phyloP scores from a whole-genome alignment of 495 filamentous ascomycete species.

The Penicillium robsamsonii region DNA sequence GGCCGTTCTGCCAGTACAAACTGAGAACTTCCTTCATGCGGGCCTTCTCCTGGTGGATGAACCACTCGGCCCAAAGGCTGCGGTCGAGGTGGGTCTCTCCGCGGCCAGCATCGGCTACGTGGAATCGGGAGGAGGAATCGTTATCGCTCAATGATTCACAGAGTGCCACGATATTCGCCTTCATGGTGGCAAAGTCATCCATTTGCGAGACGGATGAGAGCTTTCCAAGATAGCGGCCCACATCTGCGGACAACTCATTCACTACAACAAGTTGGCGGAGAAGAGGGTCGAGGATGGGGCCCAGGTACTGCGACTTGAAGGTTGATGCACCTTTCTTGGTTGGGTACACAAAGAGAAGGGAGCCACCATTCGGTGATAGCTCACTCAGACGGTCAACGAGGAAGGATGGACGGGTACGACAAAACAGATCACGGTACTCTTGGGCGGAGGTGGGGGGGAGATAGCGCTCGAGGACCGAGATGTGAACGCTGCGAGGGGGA shows the following conservation, averaged over 20 bases:
- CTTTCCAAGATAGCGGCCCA: slow-evolving; percentile 55
- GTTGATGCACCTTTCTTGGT: slow-evolving; percentile 60
- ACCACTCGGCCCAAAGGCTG: slow-evolving; percentile 67
- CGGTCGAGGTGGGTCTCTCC: slow-evolving; percentile 55
- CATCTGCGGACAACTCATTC: slow-evolving; percentile 59
- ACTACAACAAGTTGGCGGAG: slow-evolving; percentile 64
- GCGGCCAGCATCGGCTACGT: slow-evolving; percentile 51
- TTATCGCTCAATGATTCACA: slow-evolving; percentile 46
- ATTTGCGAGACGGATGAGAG: slow-evolving; percentile 59
- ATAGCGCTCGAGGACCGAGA: slow-evolving; percentile 68
- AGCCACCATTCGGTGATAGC: slow-evolving; percentile 58
- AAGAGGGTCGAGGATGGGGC: slow-evolving; percentile 65
- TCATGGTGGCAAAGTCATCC: slow-evolving; percentile 57
- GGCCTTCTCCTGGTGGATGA: slow-evolving; percentile 66
- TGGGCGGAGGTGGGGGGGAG: slow-evolving; percentile 61
- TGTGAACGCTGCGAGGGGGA: slow-evolving; percentile 60
- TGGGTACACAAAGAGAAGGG: slow-evolving; percentile 67
- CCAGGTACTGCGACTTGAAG: slow-evolving; percentile 64
- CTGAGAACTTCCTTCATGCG: slow-evolving; percentile 61
- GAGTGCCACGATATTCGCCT: slow-evolving; percentile 48
- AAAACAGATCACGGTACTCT: slow-evolving; percentile 63
- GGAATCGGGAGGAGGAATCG: slow-evolving; percentile 44
- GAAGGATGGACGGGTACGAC: slow-evolving; percentile 52
- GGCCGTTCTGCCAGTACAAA: slow-evolving; percentile 55
- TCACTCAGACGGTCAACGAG: slow-evolving; percentile 68